Base-by-base conservation (phyloP, 306 rosid genomes). In the Vigna angularis region DNA sequence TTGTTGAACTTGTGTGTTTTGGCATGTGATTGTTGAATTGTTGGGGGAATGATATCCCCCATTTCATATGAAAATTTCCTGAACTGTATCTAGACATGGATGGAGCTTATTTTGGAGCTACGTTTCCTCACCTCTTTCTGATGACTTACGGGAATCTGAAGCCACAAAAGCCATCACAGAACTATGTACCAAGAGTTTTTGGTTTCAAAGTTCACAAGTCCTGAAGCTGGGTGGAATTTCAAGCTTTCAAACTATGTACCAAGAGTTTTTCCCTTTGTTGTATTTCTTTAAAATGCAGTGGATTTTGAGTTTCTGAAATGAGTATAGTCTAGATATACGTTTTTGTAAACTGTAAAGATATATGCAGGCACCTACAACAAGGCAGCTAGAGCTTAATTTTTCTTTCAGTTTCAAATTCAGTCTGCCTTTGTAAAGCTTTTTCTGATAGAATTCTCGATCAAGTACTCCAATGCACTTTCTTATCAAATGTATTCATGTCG, bases 61-160 rank as follows among this genome's bases (percentile, higher is more conserved):
- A 49, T 47, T 81, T 68, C 55, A 52, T 72, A 50, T 52, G 10
- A 44, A 42, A 76, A 49, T 75, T 78, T 75, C 88, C 87, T 90
- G 79, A 61, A 89, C 85, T 40, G 67, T 49, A 28, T 75, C 55
- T 81, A 92, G 97, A 90, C 71, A 92, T 87, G 53, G 97, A 92
- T 78, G 97, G 97, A 85, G 97, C 96, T 1, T 92, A 92, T 87
- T 92, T 92, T 20, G 97, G 97, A 78, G 85, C 93, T 34, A 92
- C 97, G 40, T 92, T 89, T 65, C 96, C 97, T 0, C 95, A 90
- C 86, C 83, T 92, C 49, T 90, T 90, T 82, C 82, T 90, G 86
- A 90, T 92, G 97, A 81, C 96, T 11, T 90, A 90, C 15, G 97
- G 93, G 72, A 86, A 90, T 83, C 84, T 90, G 73, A 93, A 86